phyloP scores from a whole-genome alignment of 768 basidiomycete species.

The Suillus tomentosus region DNA sequence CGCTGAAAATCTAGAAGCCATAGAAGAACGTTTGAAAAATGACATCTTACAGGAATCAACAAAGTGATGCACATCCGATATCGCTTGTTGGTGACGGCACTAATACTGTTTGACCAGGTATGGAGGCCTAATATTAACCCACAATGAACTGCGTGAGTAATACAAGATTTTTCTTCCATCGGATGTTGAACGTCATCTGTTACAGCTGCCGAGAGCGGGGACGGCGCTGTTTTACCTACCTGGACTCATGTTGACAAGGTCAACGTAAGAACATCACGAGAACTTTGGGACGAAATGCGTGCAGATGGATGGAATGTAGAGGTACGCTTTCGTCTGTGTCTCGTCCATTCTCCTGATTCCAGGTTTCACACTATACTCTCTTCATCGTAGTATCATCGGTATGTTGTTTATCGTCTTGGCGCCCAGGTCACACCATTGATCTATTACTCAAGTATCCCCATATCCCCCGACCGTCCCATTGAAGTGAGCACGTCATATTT shows the following conservation, averaged over 20 bases:
- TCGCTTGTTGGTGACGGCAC: neutral
- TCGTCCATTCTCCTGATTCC: constrained; percentile 8
- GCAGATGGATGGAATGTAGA: constrained; percentile 91
- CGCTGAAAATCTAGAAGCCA: constrained; percentile 93
- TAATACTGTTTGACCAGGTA: constrained; percentile 49
- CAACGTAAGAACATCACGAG: constrained; percentile 85
- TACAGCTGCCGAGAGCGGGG: constrained; percentile 58
- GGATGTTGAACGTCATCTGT: constrained; percentile 21
- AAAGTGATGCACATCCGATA: constrained; percentile 45
- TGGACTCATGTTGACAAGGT: constrained; percentile 89
- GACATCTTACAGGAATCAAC: constrained; percentile 88
- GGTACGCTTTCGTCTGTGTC: constrained; percentile 43
- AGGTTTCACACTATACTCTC: constrained; percentile 15
- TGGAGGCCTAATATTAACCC: constrained; percentile 89
- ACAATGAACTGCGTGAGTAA: constrained; percentile 81
- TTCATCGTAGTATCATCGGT: constrained; percentile 72
- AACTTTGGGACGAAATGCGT: constrained; percentile 82
- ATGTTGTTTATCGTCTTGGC: constrained; percentile 21
- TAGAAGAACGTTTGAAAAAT: constrained; percentile 84
- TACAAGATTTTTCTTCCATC: neutral
- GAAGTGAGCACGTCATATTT: constrained; percentile 51
- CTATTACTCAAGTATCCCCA: constrained; percentile 70
- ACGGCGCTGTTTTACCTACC: constrained; percentile 84
- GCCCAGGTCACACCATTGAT: constrained; percentile 8
- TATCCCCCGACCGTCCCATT: constrained; percentile 88